Base-by-base conservation (phyloP, 164 flowering plant species). In the Brasenia schreberi region DNA sequence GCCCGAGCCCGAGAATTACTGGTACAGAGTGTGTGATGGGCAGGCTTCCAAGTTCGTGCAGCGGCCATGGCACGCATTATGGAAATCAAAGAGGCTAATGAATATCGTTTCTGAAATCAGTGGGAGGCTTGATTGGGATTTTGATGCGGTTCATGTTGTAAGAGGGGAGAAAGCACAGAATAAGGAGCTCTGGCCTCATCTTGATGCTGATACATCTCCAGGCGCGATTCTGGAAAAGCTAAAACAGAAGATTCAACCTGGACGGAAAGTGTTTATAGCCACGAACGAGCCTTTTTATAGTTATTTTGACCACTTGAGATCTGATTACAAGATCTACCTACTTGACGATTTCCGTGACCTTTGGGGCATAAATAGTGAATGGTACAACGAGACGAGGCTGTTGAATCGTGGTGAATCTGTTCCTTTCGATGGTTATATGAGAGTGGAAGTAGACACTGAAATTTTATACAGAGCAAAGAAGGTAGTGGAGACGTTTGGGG, bases 41-140 rank as follows among this genome's bases (percentile, higher is more conserved):
- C 78, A 81, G 62, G 87, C 93, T 64, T 91, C 93, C 0, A 89
- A 86, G 67, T 81, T 82, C 70, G 76, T 94, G 52, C 84, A 89
- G 73, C 80, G 97, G 72, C 96, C 98, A 3, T 94, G 98, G 98
- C 95, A 89, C 43, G 86, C 95, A 3, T 5, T 91, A 11, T 94
- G 97, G 96, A 94, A 94, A 74, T 94, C 98, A 5, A 94, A 91
- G 83, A 80, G 98, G 68, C 69, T 94, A 66, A 91, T 94, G 97
- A 91, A 91, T 66, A 91, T 94, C 49, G 98, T 94, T 23, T 71
- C 98, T 6, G 95, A 80, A 73, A 91, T 94, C 43, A 85, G 95
- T 67, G 97, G 95, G 59, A 69, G 70, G 64, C 82, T 94, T 95
- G 96, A 94, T 74, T 94, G 98, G 98, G 96, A 94, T 77, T 94